Evolutionary conservation across 495 filamentous ascomycete genomes (phyloP).

Genomic region (Penicillium diatomitis): DNA sequence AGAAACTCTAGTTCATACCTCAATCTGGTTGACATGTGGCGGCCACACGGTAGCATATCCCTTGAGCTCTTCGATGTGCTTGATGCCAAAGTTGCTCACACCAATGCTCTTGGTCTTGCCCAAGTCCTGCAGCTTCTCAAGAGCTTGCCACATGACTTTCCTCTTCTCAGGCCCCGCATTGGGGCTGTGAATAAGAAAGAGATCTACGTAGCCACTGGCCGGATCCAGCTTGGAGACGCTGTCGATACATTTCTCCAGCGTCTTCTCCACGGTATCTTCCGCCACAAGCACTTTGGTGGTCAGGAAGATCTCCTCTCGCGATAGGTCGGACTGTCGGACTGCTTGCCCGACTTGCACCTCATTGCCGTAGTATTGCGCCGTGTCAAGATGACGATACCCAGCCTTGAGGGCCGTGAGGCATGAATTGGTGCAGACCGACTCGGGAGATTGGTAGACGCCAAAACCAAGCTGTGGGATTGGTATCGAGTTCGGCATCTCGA

Average conservation of each 20-base stretch:
- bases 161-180: constrained; percentile 41
- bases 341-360: constrained; percentile 58
- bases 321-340: constrained; percentile 42
- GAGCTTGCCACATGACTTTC: constrained; percentile 54
- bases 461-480: constrained; percentile 62
- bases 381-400: constrained; percentile 68
- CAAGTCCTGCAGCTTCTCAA: constrained; percentile 50
- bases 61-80: constrained; percentile 55
- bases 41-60: constrained; percentile 52
- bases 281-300: constrained; percentile 58
- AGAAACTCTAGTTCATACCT: constrained; percentile 28
- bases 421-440: constrained; percentile 43
- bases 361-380: constrained; percentile 62
- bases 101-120: constrained; percentile 55
- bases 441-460: constrained; percentile 56
- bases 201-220: constrained; percentile 55
- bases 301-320: constrained; percentile 51
- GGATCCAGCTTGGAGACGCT: constrained; percentile 54
- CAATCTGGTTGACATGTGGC: constrained; percentile 62
- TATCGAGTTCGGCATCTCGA: too few species aligned
- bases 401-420: constrained; percentile 50
- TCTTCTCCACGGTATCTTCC: constrained; percentile 44
- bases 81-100: constrained; percentile 60
- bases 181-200: constrained; percentile 62
- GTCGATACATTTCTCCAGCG: constrained; percentile 47